Base-by-base conservation (phyloP, 768 basidiomycete genomes). In the Suillus sp. region DNA sequence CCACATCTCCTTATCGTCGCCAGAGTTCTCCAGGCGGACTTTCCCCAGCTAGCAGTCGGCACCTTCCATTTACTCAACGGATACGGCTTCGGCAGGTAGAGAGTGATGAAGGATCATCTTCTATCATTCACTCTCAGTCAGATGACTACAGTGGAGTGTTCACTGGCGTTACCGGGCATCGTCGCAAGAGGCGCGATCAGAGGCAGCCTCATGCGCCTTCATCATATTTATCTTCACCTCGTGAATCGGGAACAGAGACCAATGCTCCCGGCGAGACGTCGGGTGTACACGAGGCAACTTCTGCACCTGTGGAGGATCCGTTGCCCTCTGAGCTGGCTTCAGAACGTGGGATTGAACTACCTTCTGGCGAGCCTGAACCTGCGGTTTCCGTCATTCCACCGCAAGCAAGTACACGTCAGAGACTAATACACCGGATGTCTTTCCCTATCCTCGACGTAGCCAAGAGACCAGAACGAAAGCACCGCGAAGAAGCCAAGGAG, bases 61-160 rank as follows among this genome's bases (percentile, higher is more conserved):
- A 80, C 60, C 67, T 80, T 45, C 77, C 78, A 38, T 64, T 79
- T 35, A 71, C 77, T 10, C 77, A 72, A 37, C 77, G 77, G 51
- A 66, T 79, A 38, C 74, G 76, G 45, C 74, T 75, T 35, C 72
- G 69, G 7, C 68, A 69, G n/a, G 64, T 70, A 11, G 79, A 77
- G 50, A 85, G 84, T 51, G 85, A 83, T 59, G 84, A 81, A 14
- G 80, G 75, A 1, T 78, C 79, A 7, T 81, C 81, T 7, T 85
- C 85, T 0, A 74, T 77, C 0, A 71, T 76, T 22, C 77, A 80
- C 62, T 85, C 84, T 0, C 70, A 80, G 13, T 84, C 82, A 4
- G 84, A 84, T 55, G 74, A 77, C 32, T 73, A 73, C 60, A 71
- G 68, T 10, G 70, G 71, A 42, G 75, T 72, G 2, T 69, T 69